These are phyloP conservation scores for Auricularia sp. DNA, from an alignment of 768 basidiomycete species.

Conservation along the genomic window DNA sequence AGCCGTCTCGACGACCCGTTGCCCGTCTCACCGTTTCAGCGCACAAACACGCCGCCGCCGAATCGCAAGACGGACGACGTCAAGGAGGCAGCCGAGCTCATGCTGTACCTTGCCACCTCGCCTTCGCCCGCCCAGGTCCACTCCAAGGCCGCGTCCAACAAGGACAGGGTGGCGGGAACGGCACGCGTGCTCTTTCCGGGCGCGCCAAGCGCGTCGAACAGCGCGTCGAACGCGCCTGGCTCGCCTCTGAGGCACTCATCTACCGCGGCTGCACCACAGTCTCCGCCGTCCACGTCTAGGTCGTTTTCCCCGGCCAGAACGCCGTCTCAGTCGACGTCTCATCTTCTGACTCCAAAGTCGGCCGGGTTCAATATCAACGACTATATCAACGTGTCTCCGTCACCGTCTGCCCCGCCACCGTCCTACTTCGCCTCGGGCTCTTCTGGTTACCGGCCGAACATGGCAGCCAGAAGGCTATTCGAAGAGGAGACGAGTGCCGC, in stretches of 20 bases:
- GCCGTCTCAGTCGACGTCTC: neutral
- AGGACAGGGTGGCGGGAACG: neutral
- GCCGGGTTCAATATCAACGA: slow-evolving; percentile 52
- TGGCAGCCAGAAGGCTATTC: neutral
- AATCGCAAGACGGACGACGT: slow-evolving; percentile 27
- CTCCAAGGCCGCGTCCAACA: slow-evolving; percentile 5
- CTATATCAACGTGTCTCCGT: slow-evolving; percentile 58
- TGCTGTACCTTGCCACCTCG: slow-evolving; percentile 77
- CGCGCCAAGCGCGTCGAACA: neutral
- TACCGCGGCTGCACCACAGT: neutral
- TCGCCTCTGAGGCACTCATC: neutral
- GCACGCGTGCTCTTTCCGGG: slow-evolving; percentile 6
- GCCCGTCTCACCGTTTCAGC: slow-evolving; percentile 12
- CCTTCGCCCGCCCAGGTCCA: slow-evolving; percentile 53
- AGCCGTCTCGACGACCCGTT: slow-evolving; percentile 47
- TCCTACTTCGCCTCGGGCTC: neutral
- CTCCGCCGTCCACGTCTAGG: neutral
- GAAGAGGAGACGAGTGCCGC: neutral
- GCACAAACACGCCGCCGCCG: slow-evolving; percentile 31
- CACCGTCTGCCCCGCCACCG: neutral
- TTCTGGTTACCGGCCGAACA: neutral
- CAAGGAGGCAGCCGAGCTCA: slow-evolving; percentile 77
- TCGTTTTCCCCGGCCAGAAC: neutral
- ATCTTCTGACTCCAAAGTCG: neutral
- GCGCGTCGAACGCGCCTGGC: neutral